Evolutionary conservation across 352 stramenopile genomes (phyloP), one percentile per base, ranked within the genome.

Genomic region (Phytophthora constricta): DNA sequence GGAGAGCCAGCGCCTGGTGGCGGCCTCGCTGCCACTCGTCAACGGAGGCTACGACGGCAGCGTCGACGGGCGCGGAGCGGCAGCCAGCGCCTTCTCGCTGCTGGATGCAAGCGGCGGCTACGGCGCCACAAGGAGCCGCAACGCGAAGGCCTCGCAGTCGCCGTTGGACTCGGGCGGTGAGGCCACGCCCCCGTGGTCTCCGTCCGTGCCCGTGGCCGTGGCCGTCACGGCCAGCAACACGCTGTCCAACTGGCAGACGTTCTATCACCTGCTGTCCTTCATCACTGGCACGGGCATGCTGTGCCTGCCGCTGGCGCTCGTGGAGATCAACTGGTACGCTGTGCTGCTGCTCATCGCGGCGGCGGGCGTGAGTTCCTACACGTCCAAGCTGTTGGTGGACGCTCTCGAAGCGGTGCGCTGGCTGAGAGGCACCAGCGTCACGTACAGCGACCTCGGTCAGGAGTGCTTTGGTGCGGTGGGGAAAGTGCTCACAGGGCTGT

Each of bases 291-390:
- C 83, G 4, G 86, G 86, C 0, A 86, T 93, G 75, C 68, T 93
- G 22, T 91, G 75, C 56, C 62, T 93, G 25, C 86, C 86, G 16
- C 63, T 93, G 9, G 86, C 83, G 25, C 79, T 93, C 7, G 86
- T 93, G 47, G 80, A 93, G 61, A 86, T 93, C 49, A 76, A 91
- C 53, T 93, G 86, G 86, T 91, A 89, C 50, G 86, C 80, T 17
- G 71, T 93, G 23, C 47, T 90, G 42, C 59, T 91, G 52, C 74
- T 93, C 19, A 26, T 82, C 13, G 66, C 71, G n/a, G 84, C 86
- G 0, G 77, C 78, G 5, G 23, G 41, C 1, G 65, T 93, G 31
- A 89, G 75, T 41, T 68, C 79, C 33, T 91, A 91, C 68, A 89
- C 83, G 23, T 80, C 82, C 34, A 86, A 85, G 60, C 58, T 93